Conservation (phyloP, 306 rosid species). For the Mimosa bimucronata region DNA sequence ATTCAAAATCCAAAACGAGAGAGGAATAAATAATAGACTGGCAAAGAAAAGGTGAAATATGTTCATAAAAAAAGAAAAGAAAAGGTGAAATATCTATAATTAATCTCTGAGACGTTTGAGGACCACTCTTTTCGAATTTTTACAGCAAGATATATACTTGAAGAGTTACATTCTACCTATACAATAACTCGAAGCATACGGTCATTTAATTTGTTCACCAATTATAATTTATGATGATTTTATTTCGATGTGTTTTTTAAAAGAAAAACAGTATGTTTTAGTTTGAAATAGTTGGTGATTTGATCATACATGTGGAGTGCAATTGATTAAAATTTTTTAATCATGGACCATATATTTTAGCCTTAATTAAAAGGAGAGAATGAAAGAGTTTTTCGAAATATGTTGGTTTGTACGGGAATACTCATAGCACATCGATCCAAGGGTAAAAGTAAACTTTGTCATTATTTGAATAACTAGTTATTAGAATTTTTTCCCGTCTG, state of each 20-base stretch:
- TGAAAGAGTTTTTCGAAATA: neutral
- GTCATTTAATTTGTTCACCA: neutral
- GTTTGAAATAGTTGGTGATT: neutral
- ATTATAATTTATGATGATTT: neutral
- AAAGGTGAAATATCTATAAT: neutral
- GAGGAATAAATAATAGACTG: neutral
- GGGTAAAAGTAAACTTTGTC: neutral
- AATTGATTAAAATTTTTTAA: neutral
- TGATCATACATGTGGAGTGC: neutral
- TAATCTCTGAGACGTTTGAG: slow-evolving; percentile 4
- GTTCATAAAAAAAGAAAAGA: neutral
- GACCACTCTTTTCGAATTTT: slow-evolving; percentile 36
- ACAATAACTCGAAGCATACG: neutral
- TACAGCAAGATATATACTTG: slow-evolving; percentile 32
- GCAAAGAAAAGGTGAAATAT: neutral
- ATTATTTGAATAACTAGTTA: neutral
- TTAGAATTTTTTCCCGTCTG: too few relatives aligned
- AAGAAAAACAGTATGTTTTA: neutral
- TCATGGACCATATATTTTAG: too few relatives aligned
- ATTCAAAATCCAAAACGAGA: neutral
- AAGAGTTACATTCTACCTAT: neutral
- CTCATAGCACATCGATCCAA: neutral
- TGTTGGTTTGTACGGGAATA: neutral
- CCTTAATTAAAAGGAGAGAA: neutral
- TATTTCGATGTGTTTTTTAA: neutral